Percentiles rank a stretch among this genome's conserved stretches.
Evolutionary conservation across 2,329 filamentous ascomycete species (phyloP).

Genomic region (Colletotrichum abscissum): DNA sequence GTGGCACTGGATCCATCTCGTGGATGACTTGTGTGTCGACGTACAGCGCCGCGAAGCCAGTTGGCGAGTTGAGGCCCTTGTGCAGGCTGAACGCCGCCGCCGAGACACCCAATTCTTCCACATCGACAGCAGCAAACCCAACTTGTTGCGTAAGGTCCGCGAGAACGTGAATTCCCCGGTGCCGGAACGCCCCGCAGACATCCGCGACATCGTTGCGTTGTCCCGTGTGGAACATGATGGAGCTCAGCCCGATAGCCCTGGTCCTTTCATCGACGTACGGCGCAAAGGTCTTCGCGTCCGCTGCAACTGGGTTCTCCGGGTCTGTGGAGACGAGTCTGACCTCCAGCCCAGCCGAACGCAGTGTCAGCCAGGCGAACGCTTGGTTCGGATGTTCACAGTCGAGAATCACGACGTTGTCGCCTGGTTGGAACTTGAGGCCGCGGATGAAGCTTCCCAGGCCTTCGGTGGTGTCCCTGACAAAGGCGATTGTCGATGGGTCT

Average conservation of each 20-base stretch:
- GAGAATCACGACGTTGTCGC: constrained; percentile 47
- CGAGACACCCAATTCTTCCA: constrained; percentile 40
- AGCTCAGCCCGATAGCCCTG: constrained; percentile 44
- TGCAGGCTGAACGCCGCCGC: constrained; percentile 46
- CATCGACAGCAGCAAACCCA: constrained; percentile 45
- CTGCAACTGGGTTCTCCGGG: constrained; percentile 17
- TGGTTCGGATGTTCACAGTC: constrained; percentile 48
- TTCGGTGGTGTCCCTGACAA: constrained; percentile 48
- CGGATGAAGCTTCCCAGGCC: constrained; percentile 43
- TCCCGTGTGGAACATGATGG: constrained; percentile 47
- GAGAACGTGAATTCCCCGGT: constrained; percentile 44
- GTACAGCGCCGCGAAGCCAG: constrained; percentile 45
- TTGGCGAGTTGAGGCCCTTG: constrained; percentile 47
- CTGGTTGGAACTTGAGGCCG: constrained; percentile 38
- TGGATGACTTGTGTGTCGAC: constrained; percentile 40
- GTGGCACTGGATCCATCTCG: constrained; percentile 39
- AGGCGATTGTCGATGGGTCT: constrained; percentile 39
- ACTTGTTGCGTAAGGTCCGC: constrained; percentile 47
- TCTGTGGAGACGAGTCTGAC: constrained; percentile 41
- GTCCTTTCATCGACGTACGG: constrained; percentile 45
- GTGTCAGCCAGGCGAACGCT: constrained; percentile 43
- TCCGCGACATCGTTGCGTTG: constrained; percentile 44
- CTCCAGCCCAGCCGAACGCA: constrained; percentile 42
- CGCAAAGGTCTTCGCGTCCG: constrained; percentile 40
- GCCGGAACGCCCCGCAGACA: constrained; percentile 41